Evolutionary conservation across 2,329 filamentous ascomycete species (phyloP).

Genomic region (Fusarium torulosum): DNA sequence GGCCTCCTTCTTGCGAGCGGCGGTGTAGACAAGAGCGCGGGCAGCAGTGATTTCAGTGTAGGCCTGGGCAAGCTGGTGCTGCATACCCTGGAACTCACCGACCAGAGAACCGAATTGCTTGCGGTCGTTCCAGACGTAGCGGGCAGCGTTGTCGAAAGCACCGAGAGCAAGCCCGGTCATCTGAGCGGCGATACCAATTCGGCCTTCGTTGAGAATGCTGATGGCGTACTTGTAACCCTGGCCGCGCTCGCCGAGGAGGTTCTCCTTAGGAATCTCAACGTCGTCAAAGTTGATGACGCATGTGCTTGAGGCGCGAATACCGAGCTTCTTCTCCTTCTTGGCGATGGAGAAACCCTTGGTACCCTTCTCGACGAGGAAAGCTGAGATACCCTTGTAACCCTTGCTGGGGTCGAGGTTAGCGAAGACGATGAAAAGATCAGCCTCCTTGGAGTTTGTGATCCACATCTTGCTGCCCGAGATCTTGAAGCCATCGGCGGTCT

Average conservation of each 20-base stretch:
- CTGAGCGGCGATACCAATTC: constrained; percentile 97
- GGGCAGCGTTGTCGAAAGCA: constrained; percentile 92
- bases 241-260: constrained; percentile 88
- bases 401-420: constrained; percentile 93
- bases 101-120: constrained; percentile 95
- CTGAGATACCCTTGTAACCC: constrained; percentile 97
- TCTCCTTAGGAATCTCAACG: constrained; percentile 87
- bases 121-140: constrained; percentile 97
- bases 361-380: constrained; percentile 93
- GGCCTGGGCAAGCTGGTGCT: constrained; percentile 96
- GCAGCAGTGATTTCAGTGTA: constrained; percentile 95
- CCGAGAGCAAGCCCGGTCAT: constrained; percentile 98
- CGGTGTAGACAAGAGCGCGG: constrained; percentile 93
- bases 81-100: constrained; percentile 99
- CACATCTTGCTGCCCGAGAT: constrained; percentile 98
- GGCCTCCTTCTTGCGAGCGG: constrained; percentile 96
- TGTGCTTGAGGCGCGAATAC: constrained; percentile 94
- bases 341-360: constrained; percentile 92
- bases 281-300: constrained; percentile 99
- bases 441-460: constrained; percentile 98
- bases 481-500: constrained; percentile 85
- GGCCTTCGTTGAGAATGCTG: constrained; percentile 90
- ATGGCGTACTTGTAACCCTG: constrained; percentile 99
- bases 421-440: constrained; percentile 96
- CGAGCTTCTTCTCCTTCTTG: constrained; percentile 99